A percentile compares a stretch with the other conserved stretches of the same genome.
Evolutionary conservation across 176 grass and related monocot species (phyloP).

Genomic region (Eleusine indica): DNA sequence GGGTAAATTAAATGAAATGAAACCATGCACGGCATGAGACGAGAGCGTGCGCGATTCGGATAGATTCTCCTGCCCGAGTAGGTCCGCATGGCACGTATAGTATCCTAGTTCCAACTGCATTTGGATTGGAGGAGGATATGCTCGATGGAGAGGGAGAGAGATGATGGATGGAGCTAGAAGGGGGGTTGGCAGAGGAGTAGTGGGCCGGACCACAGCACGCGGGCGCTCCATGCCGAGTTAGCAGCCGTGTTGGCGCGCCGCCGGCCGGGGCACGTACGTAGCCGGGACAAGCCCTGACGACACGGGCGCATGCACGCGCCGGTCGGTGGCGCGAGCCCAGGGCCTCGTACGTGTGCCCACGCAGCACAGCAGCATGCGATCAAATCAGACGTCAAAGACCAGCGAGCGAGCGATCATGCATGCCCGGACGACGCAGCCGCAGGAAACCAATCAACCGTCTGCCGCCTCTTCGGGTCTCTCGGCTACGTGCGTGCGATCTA

Average conservation of each 20-base stretch:
- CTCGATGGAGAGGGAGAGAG: not conserved
- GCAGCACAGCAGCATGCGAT: not conserved
- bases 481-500: not conserved
- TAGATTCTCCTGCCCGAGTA: slow-evolving; percentile 33
- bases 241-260: slow-evolving; percentile 12
- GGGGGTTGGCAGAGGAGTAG: not conserved
- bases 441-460: slow-evolving; percentile 13
- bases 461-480: not conserved
- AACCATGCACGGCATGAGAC: not conserved
- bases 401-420: not conserved
- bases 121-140: not conserved
- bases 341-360: not conserved
- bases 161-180: slow-evolving; percentile 34
- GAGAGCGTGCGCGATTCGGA: slow-evolving; percentile 22
- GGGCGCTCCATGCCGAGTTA: slow-evolving; percentile 10
- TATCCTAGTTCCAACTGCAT: slow-evolving; percentile 34
- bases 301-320: not conserved
- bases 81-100: slow-evolving; percentile 9
- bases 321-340: not conserved
- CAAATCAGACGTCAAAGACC: slow-evolving; percentile 33
- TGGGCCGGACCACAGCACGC: slow-evolving; percentile 18
- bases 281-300: not conserved
- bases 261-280: slow-evolving; percentile 42
- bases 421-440: not conserved
- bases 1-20: not conserved